Conservation (phyloP, 2,329 filamentous ascomycete genomes). For the Xylariaceae sp. region DNA sequence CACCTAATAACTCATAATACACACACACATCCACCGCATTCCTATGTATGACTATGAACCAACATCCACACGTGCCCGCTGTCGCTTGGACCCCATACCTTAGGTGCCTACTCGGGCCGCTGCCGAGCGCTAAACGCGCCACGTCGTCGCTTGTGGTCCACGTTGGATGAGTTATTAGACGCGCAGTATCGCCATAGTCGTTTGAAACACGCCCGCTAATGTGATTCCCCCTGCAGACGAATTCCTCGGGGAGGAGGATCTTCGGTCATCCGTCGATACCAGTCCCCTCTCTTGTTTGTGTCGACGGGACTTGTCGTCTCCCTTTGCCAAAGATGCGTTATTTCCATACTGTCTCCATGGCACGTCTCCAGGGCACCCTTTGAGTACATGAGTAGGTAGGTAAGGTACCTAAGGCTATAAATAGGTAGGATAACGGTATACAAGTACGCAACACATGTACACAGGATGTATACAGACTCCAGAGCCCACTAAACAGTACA, state of each 20-base stretch:
- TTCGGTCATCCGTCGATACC: too few relatives aligned
- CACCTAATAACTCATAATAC: too few relatives aligned
- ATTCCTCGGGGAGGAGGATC: background rate
- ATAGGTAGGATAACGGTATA: constrained; percentile 17
- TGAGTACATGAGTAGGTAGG: too few relatives aligned
- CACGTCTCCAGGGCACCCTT: constrained; percentile 2
- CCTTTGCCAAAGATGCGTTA: background rate
- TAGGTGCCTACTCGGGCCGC: constrained; percentile 18
- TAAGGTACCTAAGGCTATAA: too few relatives aligned
- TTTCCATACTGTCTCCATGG: background rate
- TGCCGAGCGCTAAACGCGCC: constrained; percentile 18
- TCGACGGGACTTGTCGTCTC: background rate
- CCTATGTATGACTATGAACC: too few relatives aligned
- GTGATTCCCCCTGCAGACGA: constrained; percentile 11
- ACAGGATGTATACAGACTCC: background rate
- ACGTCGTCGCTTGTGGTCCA: constrained; percentile 5
- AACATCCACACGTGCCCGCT: too few relatives aligned
- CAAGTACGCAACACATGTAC: too few relatives aligned
- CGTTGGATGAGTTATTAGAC: constrained; percentile 11
- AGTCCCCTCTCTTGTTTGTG: background rate
- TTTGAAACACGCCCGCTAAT: constrained; percentile 5
- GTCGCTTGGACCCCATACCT: background rate
- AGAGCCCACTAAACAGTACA: constrained; percentile 2
- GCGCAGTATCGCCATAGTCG: constrained; percentile 9
- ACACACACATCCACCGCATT: too few relatives aligned